Percentiles rank a stretch among this genome's conserved stretches.
phyloP scores from a whole-genome alignment of 2,329 filamentous ascomycete genomes.

The Juglanconis oblonga region DNA sequence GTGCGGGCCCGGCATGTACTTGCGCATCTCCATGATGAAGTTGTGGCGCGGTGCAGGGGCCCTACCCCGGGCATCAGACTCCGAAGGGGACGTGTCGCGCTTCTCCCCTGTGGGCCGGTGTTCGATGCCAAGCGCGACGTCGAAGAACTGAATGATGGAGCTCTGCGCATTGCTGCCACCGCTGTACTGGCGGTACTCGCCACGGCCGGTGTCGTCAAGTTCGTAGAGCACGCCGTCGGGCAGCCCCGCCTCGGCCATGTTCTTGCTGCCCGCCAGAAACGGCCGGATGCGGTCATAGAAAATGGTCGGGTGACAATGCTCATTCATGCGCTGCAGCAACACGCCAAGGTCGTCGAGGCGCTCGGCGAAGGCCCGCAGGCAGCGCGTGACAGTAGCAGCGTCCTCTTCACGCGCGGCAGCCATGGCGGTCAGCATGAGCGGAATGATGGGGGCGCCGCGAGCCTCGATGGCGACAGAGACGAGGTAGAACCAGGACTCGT shows the following conservation, averaged over 20 bases:
- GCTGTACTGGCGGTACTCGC: conserved; percentile 77
- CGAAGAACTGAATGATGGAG: conserved; percentile 96
- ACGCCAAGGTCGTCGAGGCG: conserved; percentile 78
- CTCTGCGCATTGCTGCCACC: conserved; percentile 97
- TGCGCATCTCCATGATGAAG: conserved; percentile 95
- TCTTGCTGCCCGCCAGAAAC: conserved; percentile 93
- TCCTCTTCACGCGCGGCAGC: conserved; percentile 72
- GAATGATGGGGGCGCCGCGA: conserved; percentile 80
- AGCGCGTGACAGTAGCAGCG: conserved; percentile 67
- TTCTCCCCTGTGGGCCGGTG: conserved; percentile 85
- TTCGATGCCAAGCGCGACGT: conserved; percentile 83
- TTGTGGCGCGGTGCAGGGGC: conserved; percentile 64
- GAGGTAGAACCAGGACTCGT: conserved; percentile 99
- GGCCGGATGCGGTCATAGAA: conserved; percentile 97
- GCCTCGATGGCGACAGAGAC: conserved; percentile 95
- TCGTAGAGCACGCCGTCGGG: conserved; percentile 87
- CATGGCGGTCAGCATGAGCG: conserved; percentile 86
- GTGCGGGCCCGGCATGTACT: conserved; percentile 94
- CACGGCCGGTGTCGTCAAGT: conserved; percentile 61
- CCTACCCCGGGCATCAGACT: conserved; percentile 40
- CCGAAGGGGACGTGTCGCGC: conserved; percentile 36
- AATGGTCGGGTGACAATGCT: conserved; percentile 88
- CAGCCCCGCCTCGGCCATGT: conserved; percentile 92
- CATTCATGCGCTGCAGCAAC: conserved; percentile 85
- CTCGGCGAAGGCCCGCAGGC: conserved; percentile 80